phyloP scores from a whole-genome alignment of 257 asterid genomes.

The Fraxinus americana region DNA sequence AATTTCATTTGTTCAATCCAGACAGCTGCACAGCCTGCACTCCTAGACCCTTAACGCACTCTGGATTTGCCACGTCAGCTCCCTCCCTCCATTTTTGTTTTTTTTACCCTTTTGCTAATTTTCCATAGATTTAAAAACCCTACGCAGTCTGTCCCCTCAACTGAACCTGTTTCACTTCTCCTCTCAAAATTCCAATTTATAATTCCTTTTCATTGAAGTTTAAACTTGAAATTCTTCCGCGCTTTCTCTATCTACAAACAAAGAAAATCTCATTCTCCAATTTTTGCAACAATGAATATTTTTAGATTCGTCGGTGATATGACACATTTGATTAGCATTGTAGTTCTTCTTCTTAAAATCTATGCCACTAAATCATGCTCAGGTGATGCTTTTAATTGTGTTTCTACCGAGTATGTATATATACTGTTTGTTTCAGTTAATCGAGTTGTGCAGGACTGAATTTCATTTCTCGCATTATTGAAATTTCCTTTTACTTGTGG shows the following conservation, averaged over 20 bases:
- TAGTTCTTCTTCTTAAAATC: slow-evolving; percentile 89
- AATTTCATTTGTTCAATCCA: not conserved
- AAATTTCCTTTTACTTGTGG: slow-evolving; percentile 15
- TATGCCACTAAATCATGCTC: slow-evolving; percentile 94
- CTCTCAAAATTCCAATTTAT: slow-evolving; percentile 13
- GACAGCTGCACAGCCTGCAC: not conserved
- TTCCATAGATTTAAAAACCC: slow-evolving; percentile 8
- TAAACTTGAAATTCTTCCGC: slow-evolving; percentile 20
- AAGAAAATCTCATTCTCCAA: not conserved
- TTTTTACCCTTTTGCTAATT: not conserved
- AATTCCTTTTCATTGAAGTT: slow-evolving; percentile 2
- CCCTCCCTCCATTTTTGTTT: no score
- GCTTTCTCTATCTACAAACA: not conserved
- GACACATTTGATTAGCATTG: slow-evolving; percentile 86
- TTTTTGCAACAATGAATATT: slow-evolving; percentile 56
- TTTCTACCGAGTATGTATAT: not conserved
- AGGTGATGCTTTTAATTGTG: slow-evolving; percentile 45
- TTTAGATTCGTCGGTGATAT: slow-evolving; percentile 91
- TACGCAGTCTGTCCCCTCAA: not conserved
- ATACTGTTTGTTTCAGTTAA: slow-evolving; percentile 10
- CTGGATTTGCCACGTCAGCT: slow-evolving; percentile 37
- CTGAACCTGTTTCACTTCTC: not conserved
- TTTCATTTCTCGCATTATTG: slow-evolving; percentile 2
- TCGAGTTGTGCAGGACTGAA: slow-evolving; percentile 10
- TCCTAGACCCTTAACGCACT: not conserved